Percentiles rank a stretch among this genome's conserved stretches.
Evolutionary conservation across 2,329 filamentous ascomycete genomes (phyloP).

Genomic region (Ophiostoma fasciatum): DNA sequence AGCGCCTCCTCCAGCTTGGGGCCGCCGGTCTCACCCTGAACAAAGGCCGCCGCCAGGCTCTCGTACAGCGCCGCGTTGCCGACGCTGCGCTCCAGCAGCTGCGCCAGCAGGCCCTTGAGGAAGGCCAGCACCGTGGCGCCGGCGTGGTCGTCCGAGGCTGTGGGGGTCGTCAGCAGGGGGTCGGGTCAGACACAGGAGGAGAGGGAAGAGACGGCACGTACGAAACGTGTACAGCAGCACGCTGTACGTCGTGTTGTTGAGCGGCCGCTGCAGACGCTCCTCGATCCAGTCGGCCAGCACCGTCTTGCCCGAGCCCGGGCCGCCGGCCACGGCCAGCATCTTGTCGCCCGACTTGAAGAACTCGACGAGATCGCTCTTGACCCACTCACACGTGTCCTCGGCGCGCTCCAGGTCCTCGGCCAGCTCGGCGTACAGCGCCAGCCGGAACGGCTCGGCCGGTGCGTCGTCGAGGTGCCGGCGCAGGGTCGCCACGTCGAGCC

Average conservation of each 20-base stretch:
- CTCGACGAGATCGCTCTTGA: slow-evolving; percentile 20
- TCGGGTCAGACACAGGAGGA: background rate
- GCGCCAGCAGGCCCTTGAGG: slow-evolving; percentile 22
- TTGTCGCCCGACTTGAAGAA: slow-evolving; percentile 22
- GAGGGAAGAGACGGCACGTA: slow-evolving; percentile 12
- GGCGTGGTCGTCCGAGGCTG: slow-evolving; percentile 18
- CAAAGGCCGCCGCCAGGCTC: slow-evolving; percentile 16
- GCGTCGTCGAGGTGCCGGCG: slow-evolving; percentile 20
- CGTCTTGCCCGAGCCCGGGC: slow-evolving; percentile 74
- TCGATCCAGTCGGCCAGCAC: slow-evolving; percentile 50
- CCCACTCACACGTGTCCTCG: slow-evolving; percentile 26
- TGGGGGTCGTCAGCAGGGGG: background rate
- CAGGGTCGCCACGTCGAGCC: slow-evolving; percentile 18
- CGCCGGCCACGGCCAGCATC: slow-evolving; percentile 37
- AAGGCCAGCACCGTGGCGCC: slow-evolving; percentile 19
- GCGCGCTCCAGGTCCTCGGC: slow-evolving; percentile 22
- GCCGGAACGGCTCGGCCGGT: slow-evolving; percentile 11
- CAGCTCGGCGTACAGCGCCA: slow-evolving; percentile 22
- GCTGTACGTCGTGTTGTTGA: slow-evolving; percentile 20
- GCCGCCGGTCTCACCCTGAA: background rate
- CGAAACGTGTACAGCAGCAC: slow-evolving; percentile 24
- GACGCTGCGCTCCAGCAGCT: slow-evolving; percentile 24
- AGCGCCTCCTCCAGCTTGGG: slow-evolving; percentile 15
- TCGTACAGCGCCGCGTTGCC: slow-evolving; percentile 22
- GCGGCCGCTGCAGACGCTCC: slow-evolving; percentile 23